A percentile compares a stretch with the other conserved stretches of the same genome.
Evolutionary conservation across 331 rosid genomes (phyloP).

Genomic region (Erythrophleum ivorense): DNA sequence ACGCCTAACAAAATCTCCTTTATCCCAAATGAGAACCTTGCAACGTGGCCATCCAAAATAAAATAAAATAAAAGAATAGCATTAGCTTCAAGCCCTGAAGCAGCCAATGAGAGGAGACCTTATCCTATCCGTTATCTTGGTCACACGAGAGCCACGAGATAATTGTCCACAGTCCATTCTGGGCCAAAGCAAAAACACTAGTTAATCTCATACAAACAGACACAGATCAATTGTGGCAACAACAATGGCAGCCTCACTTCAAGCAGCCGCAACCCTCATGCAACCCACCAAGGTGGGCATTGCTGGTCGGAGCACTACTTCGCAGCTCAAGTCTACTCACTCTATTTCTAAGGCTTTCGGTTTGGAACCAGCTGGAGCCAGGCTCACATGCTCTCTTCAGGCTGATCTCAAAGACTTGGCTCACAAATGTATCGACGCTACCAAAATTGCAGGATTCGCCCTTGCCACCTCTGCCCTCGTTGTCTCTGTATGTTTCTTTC

Average conservation of each 20-base stretch:
- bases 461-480: constrained; percentile 98
- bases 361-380: constrained; percentile 55
- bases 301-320: constrained; percentile 39
- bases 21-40: constrained; percentile 46
- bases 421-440: constrained; percentile 71
- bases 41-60: constrained; percentile 51
- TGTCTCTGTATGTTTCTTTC: constrained; percentile 70
- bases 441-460: constrained; percentile 92
- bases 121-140: constrained; percentile 83
- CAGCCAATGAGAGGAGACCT: constrained; percentile 75
- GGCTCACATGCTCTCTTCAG: constrained; percentile 81
- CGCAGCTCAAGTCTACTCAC: constrained; percentile 65
- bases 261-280: constrained; percentile 90
- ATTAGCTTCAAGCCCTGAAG: constrained; percentile 38
- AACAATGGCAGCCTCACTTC: constrained; percentile 89
- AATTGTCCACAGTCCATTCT: constrained; percentile 29
- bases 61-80: neutral
- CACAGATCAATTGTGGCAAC: neutral
- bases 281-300: constrained; percentile 71
- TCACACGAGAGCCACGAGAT: constrained; percentile 58
- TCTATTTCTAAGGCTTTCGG: constrained; percentile 77
- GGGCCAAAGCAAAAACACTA: constrained; percentile 43
- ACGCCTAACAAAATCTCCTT: neutral
- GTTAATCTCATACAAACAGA: constrained; percentile 4
- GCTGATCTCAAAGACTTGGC: constrained; percentile 82